Evolutionary conservation across 2,329 filamentous ascomycete genomes (phyloP), one percentile per base, ranked within the genome.

Genomic region (Colletotrichum lindemuthianum): DNA sequence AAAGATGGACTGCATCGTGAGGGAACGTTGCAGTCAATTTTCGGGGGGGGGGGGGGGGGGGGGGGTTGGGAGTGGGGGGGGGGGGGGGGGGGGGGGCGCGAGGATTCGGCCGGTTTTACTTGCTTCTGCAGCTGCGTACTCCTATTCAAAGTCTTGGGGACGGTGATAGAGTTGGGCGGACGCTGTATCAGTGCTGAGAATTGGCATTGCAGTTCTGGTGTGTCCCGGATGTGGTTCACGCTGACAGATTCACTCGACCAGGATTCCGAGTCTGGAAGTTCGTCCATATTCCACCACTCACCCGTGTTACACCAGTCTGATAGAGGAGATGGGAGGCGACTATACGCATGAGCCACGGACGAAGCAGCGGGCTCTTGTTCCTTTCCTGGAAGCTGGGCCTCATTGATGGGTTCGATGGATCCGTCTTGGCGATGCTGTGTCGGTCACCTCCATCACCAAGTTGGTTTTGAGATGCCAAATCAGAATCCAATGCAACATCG

Each of bases 1-100:
- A 70, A 0, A 81, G 70, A 48, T 75, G 74, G 8, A 76, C 68
- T 1, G 76, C 75, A 66, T 79, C 75, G 16, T 72, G 66, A 8
- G 72, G 68, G 3, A 67, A 67, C 64, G 15, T 47, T 37, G 8
- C 49, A 55, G 50, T 66, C 37, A n/a, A 48, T 57, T 32, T 24
- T 45, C 6, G 44, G 41, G 3, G 56, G 58, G 16, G n/a, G n/a
- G n/a, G n/a, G n/a, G n/a, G n/a, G n/a, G n/a, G n/a, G n/a, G n/a
- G n/a, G n/a, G n/a, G n/a, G n/a, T n/a, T n/a, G n/a, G n/a, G n/a
- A n/a, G n/a, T n/a, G 44, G 41, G 3, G 56, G 58, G 16, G 44
- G 41, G 3, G 56, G 58, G 16, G 44, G 41, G 3, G 56, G 58
- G 16, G 44, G 41, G 3, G 56, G 58, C 13, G 3, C 24, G 24